These are phyloP conservation scores for Talaromyces pinophilus DNA, from an alignment of 2,329 filamentous ascomycete genomes.

Conservation along the genomic window DNA sequence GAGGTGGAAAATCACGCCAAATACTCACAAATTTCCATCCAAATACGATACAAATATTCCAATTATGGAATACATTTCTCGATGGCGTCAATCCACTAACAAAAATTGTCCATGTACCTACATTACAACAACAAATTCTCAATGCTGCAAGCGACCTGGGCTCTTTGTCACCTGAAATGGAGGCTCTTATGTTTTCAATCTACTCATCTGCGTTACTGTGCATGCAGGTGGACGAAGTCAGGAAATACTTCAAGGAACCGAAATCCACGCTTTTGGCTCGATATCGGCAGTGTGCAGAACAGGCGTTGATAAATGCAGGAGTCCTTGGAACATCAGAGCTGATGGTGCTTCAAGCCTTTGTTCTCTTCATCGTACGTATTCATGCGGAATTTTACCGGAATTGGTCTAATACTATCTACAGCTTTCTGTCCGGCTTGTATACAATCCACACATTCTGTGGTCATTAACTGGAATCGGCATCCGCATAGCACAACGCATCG, in stretches of 20 bases:
- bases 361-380: constrained; percentile 52
- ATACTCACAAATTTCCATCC: constrained; percentile 24
- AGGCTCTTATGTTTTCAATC: constrained; percentile 39
- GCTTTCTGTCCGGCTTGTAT: constrained; percentile 60
- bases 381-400: not conserved
- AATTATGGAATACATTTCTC: constrained; percentile 31
- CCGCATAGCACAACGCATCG: constrained; percentile 67
- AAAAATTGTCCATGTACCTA: constrained; percentile 31
- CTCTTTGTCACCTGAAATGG: constrained; percentile 27
- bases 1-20: constrained; percentile 9
- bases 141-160: constrained; percentile 28
- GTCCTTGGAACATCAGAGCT: constrained; percentile 47
- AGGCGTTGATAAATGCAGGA: constrained; percentile 26
- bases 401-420: constrained; percentile 32
- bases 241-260: constrained; percentile 27
- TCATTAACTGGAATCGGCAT: constrained; percentile 62
- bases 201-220: constrained; percentile 36
- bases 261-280: constrained; percentile 28
- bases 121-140: constrained; percentile 30
- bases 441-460: constrained; percentile 62
- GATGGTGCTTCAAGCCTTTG: constrained; percentile 59
- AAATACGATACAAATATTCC: constrained; percentile 26
- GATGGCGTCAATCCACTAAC: constrained; percentile 32
- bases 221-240: constrained; percentile 32
- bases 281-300: constrained; percentile 29